Conservation (phyloP, 2,329 filamentous ascomycete species). For the Fusarium longipes region DNA sequence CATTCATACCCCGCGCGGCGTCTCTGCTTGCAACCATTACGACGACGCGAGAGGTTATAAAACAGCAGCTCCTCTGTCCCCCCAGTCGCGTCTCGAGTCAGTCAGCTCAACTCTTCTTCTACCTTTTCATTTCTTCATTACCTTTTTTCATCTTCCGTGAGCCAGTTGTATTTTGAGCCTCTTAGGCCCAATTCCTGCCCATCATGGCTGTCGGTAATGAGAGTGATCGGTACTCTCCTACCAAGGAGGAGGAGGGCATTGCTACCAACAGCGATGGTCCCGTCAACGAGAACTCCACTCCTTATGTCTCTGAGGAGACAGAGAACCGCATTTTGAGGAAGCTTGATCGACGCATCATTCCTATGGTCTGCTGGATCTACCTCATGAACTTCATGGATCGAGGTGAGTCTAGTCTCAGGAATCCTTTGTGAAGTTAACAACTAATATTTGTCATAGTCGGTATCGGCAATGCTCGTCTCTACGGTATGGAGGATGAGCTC, state of each 20-base stretch:
- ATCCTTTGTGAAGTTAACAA: fast-evolving
- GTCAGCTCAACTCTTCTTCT: slow-evolving; percentile 6
- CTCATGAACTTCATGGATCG: slow-evolving; percentile 53
- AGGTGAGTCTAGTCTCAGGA: slow-evolving; percentile 32
- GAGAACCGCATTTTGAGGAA: slow-evolving; percentile 45
- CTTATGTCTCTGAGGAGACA: slow-evolving; percentile 35
- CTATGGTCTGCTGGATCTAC: slow-evolving; percentile 50
- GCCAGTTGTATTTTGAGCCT: neutral
- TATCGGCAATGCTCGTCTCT: slow-evolving; percentile 72
- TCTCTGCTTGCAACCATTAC: slow-evolving; percentile 19
- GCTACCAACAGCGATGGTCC: slow-evolving; percentile 27
- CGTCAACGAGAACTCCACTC: slow-evolving; percentile 22
- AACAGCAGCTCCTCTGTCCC: slow-evolving; percentile 8
- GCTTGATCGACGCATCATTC: slow-evolving; percentile 50
- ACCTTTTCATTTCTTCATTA: neutral
- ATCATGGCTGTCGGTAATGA: slow-evolving; percentile 14
- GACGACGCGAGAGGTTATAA: slow-evolving; percentile 15
- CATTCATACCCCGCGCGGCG: slow-evolving; percentile 29
- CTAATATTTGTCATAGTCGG: slow-evolving; percentile 62
- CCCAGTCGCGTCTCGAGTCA: slow-evolving; percentile 12
- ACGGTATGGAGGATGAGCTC: slow-evolving; percentile 63
- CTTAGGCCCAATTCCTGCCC: neutral
- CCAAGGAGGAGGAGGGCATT: slow-evolving; percentile 26
- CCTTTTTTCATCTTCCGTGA: neutral
- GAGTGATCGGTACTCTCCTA: slow-evolving; percentile 20